Evolutionary conservation across 2,329 filamentous ascomycete species (phyloP).

Genomic region (Colletotrichum viniferum): DNA sequence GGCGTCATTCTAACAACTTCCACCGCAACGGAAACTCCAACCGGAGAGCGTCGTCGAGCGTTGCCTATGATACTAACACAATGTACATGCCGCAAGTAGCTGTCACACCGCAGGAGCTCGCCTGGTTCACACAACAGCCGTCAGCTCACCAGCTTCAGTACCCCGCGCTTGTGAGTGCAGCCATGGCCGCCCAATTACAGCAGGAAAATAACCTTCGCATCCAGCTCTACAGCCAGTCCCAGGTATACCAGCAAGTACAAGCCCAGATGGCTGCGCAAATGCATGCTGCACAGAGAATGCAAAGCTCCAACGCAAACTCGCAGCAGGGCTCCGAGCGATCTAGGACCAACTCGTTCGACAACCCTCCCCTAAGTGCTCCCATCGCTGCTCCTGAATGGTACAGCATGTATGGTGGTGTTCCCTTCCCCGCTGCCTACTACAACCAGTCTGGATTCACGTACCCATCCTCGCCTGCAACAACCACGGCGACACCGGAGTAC

Average conservation of each 20-base stretch:
- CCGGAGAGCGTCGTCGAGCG: slow-evolving; percentile 57
- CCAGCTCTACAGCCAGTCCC: slow-evolving; percentile 23
- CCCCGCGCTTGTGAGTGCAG: slow-evolving; percentile 25
- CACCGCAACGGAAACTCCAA: slow-evolving; percentile 49
- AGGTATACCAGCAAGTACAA: slow-evolving; percentile 22
- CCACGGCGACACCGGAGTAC: slow-evolving; percentile 50
- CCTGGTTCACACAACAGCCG: slow-evolving; percentile 50
- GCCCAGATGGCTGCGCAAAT: slow-evolving; percentile 22
- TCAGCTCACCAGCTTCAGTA: slow-evolving; percentile 47
- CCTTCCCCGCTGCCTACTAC: slow-evolving; percentile 45
- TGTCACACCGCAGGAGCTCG: slow-evolving; percentile 49
- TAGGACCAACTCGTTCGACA: slow-evolving; percentile 68
- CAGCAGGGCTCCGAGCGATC: slow-evolving; percentile 51
- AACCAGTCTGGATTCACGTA: slow-evolving; percentile 57
- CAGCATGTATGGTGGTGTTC: slow-evolving; percentile 48
- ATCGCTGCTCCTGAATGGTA: slow-evolving; percentile 59
- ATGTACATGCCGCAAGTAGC: slow-evolving; percentile 49
- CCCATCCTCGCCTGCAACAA: slow-evolving; percentile 59
- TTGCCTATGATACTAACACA: slow-evolving; percentile 53
- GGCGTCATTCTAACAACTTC: slow-evolving; percentile 49
- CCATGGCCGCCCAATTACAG: slow-evolving; percentile 25
- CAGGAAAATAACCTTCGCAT: slow-evolving; percentile 19
- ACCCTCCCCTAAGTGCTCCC: slow-evolving; percentile 62
- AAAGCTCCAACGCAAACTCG: slow-evolving; percentile 3
- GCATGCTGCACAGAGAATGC: slow-evolving; percentile 21